phyloP scores from a whole-genome alignment of 108 stramenopile genomes.

The Nitzschia inconspicua region DNA sequence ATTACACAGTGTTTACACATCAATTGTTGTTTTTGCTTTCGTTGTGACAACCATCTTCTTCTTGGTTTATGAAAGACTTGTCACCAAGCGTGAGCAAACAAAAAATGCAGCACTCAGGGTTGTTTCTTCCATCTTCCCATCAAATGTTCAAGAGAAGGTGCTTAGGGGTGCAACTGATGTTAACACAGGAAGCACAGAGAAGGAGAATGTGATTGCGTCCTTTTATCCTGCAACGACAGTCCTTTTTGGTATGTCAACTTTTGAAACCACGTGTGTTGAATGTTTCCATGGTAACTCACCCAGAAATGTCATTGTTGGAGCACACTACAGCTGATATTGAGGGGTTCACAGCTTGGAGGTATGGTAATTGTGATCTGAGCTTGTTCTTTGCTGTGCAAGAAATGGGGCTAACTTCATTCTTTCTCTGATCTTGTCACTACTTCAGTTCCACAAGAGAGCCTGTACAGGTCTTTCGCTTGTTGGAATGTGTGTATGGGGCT shows the following conservation, averaged over 20 bases:
- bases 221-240: conserved; percentile 2
- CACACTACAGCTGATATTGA: conserved; percentile 9
- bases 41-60: conserved; percentile 4
- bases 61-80: conserved; percentile 9
- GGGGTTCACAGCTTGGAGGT: conserved; percentile 14
- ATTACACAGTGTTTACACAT: conserved; percentile 3
- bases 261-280: too few relatives aligned
- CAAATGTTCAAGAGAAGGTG: conserved; percentile 1
- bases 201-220: background rate
- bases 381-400: too few relatives aligned
- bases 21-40: conserved; percentile 4
- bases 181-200: background rate
- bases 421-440: too few relatives aligned
- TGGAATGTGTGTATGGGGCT: conserved; percentile 7
- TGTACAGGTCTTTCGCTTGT: conserved; percentile 2
- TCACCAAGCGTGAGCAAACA: conserved; percentile 7
- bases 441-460: conserved; percentile 5
- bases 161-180: conserved; percentile 5
- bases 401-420: too few relatives aligned
- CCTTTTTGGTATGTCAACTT: too few relatives aligned
- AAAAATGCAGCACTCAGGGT: conserved; percentile 2
- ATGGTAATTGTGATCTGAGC: too few relatives aligned
- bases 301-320: too few relatives aligned
- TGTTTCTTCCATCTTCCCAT: conserved; percentile 15
- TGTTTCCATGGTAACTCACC: too few relatives aligned